Conservation (phyloP, 805 yeast species). For the Phaffomyces opuntiae region DNA sequence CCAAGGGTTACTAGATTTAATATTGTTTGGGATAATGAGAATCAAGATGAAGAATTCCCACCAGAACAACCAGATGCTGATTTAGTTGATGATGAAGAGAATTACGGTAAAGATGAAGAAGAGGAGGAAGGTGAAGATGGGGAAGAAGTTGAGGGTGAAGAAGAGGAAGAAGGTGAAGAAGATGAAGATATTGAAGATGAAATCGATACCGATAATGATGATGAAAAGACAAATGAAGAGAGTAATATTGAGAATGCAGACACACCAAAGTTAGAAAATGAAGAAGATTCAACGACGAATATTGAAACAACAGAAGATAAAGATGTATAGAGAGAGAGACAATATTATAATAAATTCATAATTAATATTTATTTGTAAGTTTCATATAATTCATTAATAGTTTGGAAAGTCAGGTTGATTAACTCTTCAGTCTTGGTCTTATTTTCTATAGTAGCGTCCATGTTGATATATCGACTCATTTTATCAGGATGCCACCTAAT, state of each 20-base stretch:
- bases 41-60: constrained; percentile 60
- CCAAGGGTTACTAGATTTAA: constrained; percentile 96
- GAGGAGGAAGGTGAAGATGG: constrained; percentile 40
- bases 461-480: constrained; percentile 29
- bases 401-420: constrained; percentile 37
- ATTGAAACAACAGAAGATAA: not conserved
- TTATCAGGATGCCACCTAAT: constrained; percentile 70
- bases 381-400: constrained; percentile 34
- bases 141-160: constrained; percentile 36
- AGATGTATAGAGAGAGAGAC: not conserved
- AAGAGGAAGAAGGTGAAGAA: constrained; percentile 34
- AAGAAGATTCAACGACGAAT: constrained; percentile 2
- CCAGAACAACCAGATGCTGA: constrained; percentile 69
- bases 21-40: constrained; percentile 91
- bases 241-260: constrained; percentile 1
- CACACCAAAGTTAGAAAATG: constrained; percentile 3
- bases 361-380: not conserved
- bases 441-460: constrained; percentile 13
- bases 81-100: constrained; percentile 56
- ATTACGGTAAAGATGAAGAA: constrained; percentile 49
- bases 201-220: constrained; percentile 17
- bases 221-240: constrained; percentile 12
- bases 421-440: constrained; percentile 11
- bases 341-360: not conserved
- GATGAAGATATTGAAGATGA: constrained; percentile 38